Percentiles rank a stretch among this genome's conserved stretches.
These are phyloP conservation scores for Aspergillus pseudoterreus DNA, from an alignment of 2,329 filamentous ascomycete species.

Conservation along the genomic window DNA sequence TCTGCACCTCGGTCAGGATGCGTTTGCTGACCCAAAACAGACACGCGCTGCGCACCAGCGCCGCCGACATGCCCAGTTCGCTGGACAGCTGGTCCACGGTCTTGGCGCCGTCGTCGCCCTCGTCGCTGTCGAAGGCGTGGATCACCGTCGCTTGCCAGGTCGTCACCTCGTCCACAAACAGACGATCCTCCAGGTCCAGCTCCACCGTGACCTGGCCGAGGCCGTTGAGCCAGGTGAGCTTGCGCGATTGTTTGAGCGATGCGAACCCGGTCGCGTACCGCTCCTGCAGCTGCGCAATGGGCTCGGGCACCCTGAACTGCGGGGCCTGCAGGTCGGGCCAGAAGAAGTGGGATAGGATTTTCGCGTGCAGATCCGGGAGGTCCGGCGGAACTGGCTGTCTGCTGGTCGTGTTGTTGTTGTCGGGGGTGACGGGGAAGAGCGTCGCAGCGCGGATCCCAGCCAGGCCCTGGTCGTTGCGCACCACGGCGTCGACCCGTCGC, in stretches of 20 bases:
- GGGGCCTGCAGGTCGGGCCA: conserved; percentile 76
- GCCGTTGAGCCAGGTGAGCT: conserved; percentile 82
- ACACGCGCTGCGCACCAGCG: conserved; percentile 57
- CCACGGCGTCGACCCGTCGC: conserved; percentile 63
- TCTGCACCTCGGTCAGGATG: conserved; percentile 46
- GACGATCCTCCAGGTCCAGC: conserved; percentile 77
- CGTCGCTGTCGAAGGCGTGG: conserved; percentile 65
- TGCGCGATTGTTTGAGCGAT: conserved; percentile 74
- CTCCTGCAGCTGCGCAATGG: conserved; percentile 56
- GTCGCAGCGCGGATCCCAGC: conserved; percentile 21
- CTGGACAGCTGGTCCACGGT: conserved; percentile 44
- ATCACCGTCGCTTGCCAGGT: conserved; percentile 88
- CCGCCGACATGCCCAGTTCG: conserved; percentile 52
- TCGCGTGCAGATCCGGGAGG: conserved; percentile 62
- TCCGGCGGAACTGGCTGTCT: conserved; percentile 20
- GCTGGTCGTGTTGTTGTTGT: conserved; percentile 25
- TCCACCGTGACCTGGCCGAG: conserved; percentile 77
- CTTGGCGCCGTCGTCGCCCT: conserved; percentile 23
- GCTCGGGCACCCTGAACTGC: conserved; percentile 43
- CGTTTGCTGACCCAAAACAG: conserved; percentile 61
- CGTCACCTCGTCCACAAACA: conserved; percentile 65
- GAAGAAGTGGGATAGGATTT: conserved; percentile 87
- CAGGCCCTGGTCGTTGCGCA: conserved; percentile 53
- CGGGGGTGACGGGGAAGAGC: conserved; percentile 15
- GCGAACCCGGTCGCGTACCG: conserved; percentile 75